Evolutionary conservation across 495 filamentous ascomycete species (phyloP).

Genomic region (Parachaetomium inaequale): DNA sequence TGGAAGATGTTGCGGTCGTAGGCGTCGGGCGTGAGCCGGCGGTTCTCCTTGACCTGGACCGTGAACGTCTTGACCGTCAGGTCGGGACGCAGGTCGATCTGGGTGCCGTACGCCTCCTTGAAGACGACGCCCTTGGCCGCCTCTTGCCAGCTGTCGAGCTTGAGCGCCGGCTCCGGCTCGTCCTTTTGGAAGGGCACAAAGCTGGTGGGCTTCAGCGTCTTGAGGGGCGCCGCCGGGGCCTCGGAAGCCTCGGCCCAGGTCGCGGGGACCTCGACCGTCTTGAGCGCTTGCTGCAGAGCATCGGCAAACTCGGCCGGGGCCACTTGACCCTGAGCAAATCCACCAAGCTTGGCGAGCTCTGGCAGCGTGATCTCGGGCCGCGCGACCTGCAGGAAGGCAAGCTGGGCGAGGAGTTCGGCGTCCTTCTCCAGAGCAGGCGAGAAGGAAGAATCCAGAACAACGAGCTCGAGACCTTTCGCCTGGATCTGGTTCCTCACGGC

Average conservation of each 20-base stretch:
- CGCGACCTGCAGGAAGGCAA: conserved; percentile 76
- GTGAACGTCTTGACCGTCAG: conserved; percentile 78
- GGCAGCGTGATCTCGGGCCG: conserved; percentile 58
- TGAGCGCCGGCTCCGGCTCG: conserved; percentile 59
- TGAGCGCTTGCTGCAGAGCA: conserved; percentile 66
- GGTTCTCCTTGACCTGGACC: conserved; percentile 90
- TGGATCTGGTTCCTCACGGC: conserved; percentile 63
- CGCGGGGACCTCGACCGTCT: conserved; percentile 69
- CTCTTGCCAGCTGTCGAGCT: conserved; percentile 71
- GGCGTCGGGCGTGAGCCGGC: conserved; percentile 76
- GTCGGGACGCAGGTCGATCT: conserved; percentile 74
- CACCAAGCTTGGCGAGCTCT: conserved; percentile 33
- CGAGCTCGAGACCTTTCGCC: conserved; percentile 63
- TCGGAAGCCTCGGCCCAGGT: conserved; percentile 71
- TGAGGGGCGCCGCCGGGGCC: conserved; percentile 46
- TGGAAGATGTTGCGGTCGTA: conserved; percentile 99
- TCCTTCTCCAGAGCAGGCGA: conserved; percentile 63
- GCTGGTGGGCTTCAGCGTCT: conserved; percentile 67
- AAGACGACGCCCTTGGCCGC: conserved; percentile 85
- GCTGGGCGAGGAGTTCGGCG: conserved; percentile 61
- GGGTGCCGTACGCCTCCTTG: conserved; percentile 87
- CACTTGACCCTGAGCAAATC: conserved; percentile 37
- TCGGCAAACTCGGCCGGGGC: conserved; percentile 58
- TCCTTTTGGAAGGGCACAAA: conserved; percentile 78
- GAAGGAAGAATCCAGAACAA: conserved; percentile 64